These are phyloP conservation scores for Seiridium cupressi DNA, from an alignment of 2,329 filamentous ascomycete species.

Conservation along the genomic window DNA sequence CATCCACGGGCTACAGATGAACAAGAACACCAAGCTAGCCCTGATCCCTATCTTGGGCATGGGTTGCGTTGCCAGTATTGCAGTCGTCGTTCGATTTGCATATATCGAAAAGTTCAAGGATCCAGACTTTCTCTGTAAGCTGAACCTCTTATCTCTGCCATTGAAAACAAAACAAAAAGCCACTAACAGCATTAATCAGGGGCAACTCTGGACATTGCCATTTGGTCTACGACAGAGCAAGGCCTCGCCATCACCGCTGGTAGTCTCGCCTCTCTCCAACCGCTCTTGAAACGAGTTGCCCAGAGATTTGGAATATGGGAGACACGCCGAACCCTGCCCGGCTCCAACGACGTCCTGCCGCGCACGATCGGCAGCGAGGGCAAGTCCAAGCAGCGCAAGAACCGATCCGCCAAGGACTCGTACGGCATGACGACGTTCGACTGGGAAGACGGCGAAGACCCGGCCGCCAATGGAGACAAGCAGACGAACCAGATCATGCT, in stretches of 20 bases:
- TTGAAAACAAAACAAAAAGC: not conserved
- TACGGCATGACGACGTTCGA: conserved; percentile 5
- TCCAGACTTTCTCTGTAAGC: conserved; percentile 42
- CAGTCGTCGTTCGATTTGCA: conserved; percentile 38
- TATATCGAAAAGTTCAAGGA: conserved; percentile 36
- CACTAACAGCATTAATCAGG: conserved; percentile 16
- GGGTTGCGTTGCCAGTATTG: conserved; percentile 45
- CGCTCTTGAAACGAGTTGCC: conserved; percentile 30
- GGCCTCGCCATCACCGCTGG: conserved; percentile 47
- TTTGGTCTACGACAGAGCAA: conserved; percentile 48
- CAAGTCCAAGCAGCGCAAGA: not conserved
- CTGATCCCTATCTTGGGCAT: conserved; percentile 46
- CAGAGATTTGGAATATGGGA: conserved; percentile 22
- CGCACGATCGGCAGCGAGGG: not conserved
- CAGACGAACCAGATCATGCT: conserved; percentile 3
- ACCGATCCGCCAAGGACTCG: conserved; percentile 3
- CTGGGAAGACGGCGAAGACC: not conserved
- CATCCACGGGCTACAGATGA: conserved; percentile 47
- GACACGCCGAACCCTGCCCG: not conserved
- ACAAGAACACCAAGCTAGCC: conserved; percentile 39
- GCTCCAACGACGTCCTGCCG: not conserved
- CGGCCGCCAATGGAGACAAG: not conserved
- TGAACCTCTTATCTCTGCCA: not conserved
- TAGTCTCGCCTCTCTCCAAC: conserved; percentile 45
- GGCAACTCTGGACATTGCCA: conserved; percentile 41